Conservation (phyloP, 768 basidiomycete genomes). For the Coprinopsis sp. region DNA sequence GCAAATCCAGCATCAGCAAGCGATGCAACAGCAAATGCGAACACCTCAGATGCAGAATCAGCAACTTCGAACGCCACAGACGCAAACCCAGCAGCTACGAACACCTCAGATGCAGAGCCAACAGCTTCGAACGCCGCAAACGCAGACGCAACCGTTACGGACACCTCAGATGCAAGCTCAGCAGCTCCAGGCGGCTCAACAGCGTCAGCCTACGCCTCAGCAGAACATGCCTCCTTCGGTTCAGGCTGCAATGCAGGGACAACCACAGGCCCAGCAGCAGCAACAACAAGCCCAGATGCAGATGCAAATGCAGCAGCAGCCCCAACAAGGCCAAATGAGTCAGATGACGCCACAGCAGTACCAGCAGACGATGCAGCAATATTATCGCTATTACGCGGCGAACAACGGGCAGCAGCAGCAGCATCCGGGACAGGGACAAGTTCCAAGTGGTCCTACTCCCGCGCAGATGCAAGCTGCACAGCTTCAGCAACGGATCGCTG, state of each 20-base stretch:
- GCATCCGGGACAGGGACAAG: slow-evolving; percentile 2
- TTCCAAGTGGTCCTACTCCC: not conserved
- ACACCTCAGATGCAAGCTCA: slow-evolving; percentile 11
- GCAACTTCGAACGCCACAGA: no score
- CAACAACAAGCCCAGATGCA: slow-evolving; percentile 11
- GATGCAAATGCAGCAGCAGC: slow-evolving; percentile 10
- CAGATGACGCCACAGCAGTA: slow-evolving; percentile 5
- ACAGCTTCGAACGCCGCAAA: slow-evolving; percentile 11
- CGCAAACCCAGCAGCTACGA: slow-evolving; percentile 7
- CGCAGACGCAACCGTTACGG: slow-evolving; percentile 17
- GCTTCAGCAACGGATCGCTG: no score
- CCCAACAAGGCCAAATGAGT: slow-evolving; percentile 9
- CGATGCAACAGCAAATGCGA: no score
- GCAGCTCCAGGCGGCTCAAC: slow-evolving; percentile 12
- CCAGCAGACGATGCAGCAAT: not conserved
- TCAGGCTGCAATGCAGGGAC: slow-evolving; percentile 1
- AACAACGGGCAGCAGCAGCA: not conserved
- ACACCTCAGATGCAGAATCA: no score
- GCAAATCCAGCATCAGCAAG: no score
- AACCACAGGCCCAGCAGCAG: slow-evolving; percentile 5
- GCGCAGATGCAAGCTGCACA: slow-evolving; percentile 4
- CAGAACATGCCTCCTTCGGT: slow-evolving; percentile 3
- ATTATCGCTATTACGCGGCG: not conserved
- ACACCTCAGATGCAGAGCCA: slow-evolving; percentile 6
- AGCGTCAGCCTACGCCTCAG: slow-evolving; percentile 6